Evolutionary conservation across 345 rosid genomes (phyloP).

Genomic region (Microcos paniculata): DNA sequence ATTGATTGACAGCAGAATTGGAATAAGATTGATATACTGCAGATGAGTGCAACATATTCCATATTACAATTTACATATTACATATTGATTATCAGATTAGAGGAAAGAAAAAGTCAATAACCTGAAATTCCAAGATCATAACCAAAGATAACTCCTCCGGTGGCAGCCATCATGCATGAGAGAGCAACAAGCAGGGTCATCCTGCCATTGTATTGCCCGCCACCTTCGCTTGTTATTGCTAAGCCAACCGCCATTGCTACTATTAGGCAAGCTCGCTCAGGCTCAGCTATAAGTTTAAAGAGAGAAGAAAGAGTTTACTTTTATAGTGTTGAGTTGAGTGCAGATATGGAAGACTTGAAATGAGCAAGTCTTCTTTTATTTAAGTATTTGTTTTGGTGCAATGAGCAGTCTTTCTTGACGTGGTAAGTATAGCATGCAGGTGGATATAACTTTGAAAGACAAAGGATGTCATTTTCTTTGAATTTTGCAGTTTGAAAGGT

Average conservation of each 20-base stretch:
- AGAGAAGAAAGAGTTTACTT: neutral
- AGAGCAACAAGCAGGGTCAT: slow-evolving; percentile 55
- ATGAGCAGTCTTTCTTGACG: no score
- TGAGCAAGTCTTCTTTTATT: no score
- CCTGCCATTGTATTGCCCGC: slow-evolving; percentile 40
- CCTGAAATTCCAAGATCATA: slow-evolving; percentile 85
- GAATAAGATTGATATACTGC: neutral
- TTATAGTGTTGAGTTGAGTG: no score
- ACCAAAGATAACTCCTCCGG: slow-evolving; percentile 81
- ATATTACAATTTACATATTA: no score
- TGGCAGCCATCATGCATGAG: slow-evolving; percentile 79
- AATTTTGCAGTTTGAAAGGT: no score
- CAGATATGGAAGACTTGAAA: no score
- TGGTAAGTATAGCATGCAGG: no score
- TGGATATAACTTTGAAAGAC: no score
- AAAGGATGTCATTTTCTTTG: no score
- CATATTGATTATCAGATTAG: no score
- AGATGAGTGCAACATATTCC: neutral
- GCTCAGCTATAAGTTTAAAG: neutral
- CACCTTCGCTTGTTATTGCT: slow-evolving; percentile 20
- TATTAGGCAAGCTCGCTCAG: neutral
- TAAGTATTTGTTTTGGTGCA: no score
- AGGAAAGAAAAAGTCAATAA: slow-evolving; percentile 3
- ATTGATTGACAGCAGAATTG: neutral
- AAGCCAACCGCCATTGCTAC: slow-evolving; percentile 49